phyloP scores from a whole-genome alignment of 2,329 filamentous ascomycete species.

The Calonectria hongkongensis region DNA sequence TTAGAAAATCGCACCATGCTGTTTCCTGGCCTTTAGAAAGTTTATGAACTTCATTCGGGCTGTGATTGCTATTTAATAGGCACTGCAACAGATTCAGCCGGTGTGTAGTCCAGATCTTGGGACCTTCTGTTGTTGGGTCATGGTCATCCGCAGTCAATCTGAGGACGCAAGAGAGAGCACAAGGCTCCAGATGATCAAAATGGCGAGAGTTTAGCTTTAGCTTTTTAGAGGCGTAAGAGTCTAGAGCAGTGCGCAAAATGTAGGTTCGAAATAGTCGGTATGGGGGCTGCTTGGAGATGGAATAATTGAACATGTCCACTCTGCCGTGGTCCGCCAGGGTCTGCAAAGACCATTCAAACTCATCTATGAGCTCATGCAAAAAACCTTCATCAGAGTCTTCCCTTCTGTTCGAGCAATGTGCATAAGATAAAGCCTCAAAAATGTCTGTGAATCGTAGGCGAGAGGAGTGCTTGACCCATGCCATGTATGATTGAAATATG shows the following conservation, averaged over 20 bases:
- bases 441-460: background rate
- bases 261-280: constrained; percentile 10
- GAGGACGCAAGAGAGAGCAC: background rate
- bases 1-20: constrained; percentile 3
- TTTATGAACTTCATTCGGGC: background rate
- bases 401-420: background rate
- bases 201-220: background rate
- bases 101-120: constrained; percentile 1
- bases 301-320: constrained; percentile 13
- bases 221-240: constrained; percentile 1
- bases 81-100: background rate
- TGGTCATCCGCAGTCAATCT: background rate
- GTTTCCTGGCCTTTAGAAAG: background rate
- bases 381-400: constrained; percentile 1
- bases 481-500: constrained; percentile 8
- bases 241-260: background rate
- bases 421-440: constrained; percentile 1
- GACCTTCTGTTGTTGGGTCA: background rate
- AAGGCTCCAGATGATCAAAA: constrained; percentile 1
- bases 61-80: background rate
- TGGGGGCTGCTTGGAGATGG: constrained; percentile 8
- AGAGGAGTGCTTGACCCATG: background rate
- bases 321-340: background rate
- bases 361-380: constrained; percentile 11
- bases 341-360: constrained; percentile 5